Evolutionary conservation across 2,329 filamentous ascomycete species (phyloP).

Genomic region (Clarireedia monteithiana): DNA sequence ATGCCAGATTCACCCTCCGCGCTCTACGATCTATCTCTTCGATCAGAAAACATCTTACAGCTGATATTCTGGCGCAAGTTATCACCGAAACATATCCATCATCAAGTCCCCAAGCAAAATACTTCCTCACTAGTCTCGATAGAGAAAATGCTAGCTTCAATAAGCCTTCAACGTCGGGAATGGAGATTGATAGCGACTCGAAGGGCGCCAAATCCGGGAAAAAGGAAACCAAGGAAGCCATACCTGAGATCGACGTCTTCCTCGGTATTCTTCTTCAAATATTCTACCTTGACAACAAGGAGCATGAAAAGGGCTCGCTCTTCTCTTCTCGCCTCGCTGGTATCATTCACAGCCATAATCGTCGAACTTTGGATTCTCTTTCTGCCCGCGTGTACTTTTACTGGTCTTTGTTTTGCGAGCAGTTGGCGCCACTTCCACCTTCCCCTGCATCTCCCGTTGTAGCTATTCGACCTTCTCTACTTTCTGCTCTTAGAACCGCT

Average conservation of each 20-base stretch:
- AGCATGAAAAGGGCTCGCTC: slow-evolving; percentile 69
- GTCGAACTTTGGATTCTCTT: slow-evolving; percentile 86
- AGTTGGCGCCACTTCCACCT: slow-evolving; percentile 77
- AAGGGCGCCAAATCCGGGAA: slow-evolving; percentile 52
- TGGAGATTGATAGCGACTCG: slow-evolving; percentile 63
- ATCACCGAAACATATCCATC: slow-evolving; percentile 73
- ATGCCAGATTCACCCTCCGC: slow-evolving; percentile 88
- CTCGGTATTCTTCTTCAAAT: slow-evolving; percentile 82
- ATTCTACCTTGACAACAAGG: slow-evolving; percentile 77
- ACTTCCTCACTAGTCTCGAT: slow-evolving; percentile 62
- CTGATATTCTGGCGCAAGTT: slow-evolving; percentile 72
- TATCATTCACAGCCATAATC: slow-evolving; percentile 81
- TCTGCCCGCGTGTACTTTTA: slow-evolving; percentile 98
- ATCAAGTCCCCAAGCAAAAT: slow-evolving; percentile 53
- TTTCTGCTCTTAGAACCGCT: slow-evolving; percentile 86
- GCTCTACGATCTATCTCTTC: slow-evolving; percentile 93
- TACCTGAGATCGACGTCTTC: slow-evolving; percentile 86
- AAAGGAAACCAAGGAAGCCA: slow-evolving; percentile 62
- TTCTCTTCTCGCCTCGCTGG: slow-evolving; percentile 82
- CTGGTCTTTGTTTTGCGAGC: slow-evolving; percentile 91
- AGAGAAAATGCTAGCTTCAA: slow-evolving; percentile 58
- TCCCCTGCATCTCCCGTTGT: slow-evolving; percentile 85
- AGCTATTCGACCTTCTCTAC: slow-evolving; percentile 74
- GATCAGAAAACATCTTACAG: slow-evolving; percentile 81
- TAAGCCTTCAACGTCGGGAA: slow-evolving; percentile 51